These are phyloP conservation scores for Saccharomycopsis sp. DNA, from an alignment of 805 yeast genomes.

Conservation along the genomic window DNA sequence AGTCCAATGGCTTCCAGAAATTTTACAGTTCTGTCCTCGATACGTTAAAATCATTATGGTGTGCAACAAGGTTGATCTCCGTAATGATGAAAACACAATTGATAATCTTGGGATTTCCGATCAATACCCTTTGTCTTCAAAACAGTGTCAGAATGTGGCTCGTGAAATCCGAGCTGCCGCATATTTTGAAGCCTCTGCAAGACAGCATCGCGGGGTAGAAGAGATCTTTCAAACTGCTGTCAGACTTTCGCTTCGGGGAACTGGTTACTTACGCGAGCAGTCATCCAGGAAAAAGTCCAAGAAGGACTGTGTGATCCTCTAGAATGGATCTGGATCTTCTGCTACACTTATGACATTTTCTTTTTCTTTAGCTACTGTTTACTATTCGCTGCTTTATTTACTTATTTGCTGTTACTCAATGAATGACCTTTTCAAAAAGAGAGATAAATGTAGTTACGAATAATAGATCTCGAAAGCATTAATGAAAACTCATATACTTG, in stretches of 20 bases:
- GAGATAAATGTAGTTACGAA: neutral
- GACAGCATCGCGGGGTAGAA: conserved; percentile 91
- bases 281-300: neutral
- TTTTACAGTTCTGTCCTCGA: conserved; percentile 34
- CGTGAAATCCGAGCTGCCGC: conserved; percentile 71
- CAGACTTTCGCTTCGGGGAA: conserved; percentile 29
- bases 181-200: conserved; percentile 81
- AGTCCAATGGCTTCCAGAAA: conserved; percentile 35
- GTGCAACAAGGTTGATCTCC: conserved; percentile 14
- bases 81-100: conserved; percentile 13
- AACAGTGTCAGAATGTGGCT: conserved; percentile 64
- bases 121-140: conserved; percentile 10
- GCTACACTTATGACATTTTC: neutral
- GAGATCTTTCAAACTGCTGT: conserved; percentile 90
- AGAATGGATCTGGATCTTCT: neutral
- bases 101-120: conserved; percentile 16
- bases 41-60: conserved; percentile 16
- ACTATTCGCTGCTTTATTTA: neutral
- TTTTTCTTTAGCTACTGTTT: neutral
- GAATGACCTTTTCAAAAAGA: neutral
- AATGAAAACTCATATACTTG: neutral
- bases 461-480: neutral
- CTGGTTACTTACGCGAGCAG: neutral
- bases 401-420: neutral
- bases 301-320: neutral